These are phyloP conservation scores for Trametes gibbosa DNA, from an alignment of 768 basidiomycete genomes.

Conservation along the genomic window DNA sequence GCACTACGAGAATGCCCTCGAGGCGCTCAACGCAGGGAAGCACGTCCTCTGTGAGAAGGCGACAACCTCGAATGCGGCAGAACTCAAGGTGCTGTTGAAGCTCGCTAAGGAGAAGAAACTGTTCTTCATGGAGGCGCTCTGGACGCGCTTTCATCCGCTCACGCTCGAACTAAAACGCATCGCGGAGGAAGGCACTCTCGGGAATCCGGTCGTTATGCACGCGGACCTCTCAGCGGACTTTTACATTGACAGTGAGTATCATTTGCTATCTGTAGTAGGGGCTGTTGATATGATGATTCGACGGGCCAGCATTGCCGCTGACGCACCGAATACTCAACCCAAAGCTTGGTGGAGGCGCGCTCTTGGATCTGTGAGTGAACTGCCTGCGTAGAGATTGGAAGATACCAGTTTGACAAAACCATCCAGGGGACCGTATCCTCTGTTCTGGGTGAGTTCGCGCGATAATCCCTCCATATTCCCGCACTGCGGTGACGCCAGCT, in stretches of 20 bases:
- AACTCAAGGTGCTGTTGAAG: constrained; percentile 67
- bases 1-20: constrained; percentile 76
- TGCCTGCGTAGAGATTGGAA: neutral
- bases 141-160: constrained; percentile 82
- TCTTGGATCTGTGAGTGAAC: constrained; percentile 80
- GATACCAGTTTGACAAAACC: neutral
- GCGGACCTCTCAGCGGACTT: constrained; percentile 80
- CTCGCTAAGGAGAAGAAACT: constrained; percentile 76
- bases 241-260: constrained; percentile 55
- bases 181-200: constrained; percentile 60
- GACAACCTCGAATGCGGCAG: constrained; percentile 72
- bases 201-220: constrained; percentile 61
- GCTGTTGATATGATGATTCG: neutral
- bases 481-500: neutral
- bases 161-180: constrained; percentile 61
- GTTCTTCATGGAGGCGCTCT: constrained; percentile 92
- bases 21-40: constrained; percentile 76
- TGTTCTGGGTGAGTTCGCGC: constrained; percentile 60
- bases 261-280: neutral
- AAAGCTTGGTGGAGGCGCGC: constrained; percentile 72
- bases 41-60: constrained; percentile 91
- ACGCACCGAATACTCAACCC: constrained; percentile 81
- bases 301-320: constrained; percentile 51
- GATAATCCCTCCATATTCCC: neutral
- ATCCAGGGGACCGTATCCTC: constrained; percentile 73